Evolutionary conservation across 129 eudicot genomes (phyloP).

Genomic region (Tagetes patula): DNA sequence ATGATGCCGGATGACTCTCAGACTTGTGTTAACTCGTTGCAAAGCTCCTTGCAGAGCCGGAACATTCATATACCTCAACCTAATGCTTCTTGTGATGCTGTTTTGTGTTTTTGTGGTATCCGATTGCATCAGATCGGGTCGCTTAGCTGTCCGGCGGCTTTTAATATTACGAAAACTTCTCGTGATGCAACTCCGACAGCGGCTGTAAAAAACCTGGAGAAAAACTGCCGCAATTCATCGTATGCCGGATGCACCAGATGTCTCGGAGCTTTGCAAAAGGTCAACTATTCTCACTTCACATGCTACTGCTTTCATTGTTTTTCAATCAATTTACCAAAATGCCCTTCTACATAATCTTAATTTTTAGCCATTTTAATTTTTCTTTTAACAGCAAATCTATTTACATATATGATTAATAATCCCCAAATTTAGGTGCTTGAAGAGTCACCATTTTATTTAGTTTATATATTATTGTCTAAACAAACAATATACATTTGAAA

Average conservation of each 20-base stretch:
- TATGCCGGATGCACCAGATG: slow-evolving; percentile 91
- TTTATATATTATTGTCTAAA: too few relatives aligned
- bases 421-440: too few relatives aligned
- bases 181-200: slow-evolving; percentile 77
- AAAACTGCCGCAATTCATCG: slow-evolving; percentile 78
- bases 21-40: slow-evolving; percentile 85
- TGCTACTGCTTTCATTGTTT: not conserved
- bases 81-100: slow-evolving; percentile 82
- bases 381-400: too few relatives aligned
- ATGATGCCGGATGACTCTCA: slow-evolving; percentile 99
- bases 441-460: too few relatives aligned
- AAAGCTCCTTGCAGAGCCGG: slow-evolving; percentile 62
- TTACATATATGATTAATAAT: too few relatives aligned
- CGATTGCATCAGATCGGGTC: slow-evolving; percentile 84
- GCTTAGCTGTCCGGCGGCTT: slow-evolving; percentile 81
- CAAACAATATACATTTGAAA: not conserved
- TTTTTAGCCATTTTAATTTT: not conserved
- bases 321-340: slow-evolving; percentile 17
- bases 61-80: slow-evolving; percentile 77
- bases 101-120: slow-evolving; percentile 90
- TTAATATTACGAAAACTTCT: slow-evolving; percentile 45
- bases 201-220: slow-evolving; percentile 77
- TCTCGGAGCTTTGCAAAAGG: slow-evolving; percentile 90
- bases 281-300: slow-evolving; percentile 28
- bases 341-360: not conserved